Percentiles rank a stretch among this genome's conserved stretches.
These are phyloP conservation scores for Cutaneotrichosporon cutaneum DNA, from an alignment of 1,284 basidiomycete species.

Conservation along the genomic window DNA sequence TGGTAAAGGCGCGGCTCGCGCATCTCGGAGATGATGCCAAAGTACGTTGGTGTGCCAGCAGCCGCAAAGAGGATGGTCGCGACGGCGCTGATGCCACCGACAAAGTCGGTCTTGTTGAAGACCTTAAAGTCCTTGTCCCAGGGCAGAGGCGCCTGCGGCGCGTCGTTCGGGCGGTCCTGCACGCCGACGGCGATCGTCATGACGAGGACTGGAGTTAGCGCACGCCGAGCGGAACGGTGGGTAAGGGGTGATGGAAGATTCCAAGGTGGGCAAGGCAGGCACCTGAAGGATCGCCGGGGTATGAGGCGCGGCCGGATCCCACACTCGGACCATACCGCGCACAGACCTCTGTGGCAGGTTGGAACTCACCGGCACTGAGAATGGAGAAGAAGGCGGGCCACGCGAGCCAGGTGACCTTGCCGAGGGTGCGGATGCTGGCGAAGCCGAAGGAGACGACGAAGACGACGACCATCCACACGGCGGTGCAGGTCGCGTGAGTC, in stretches of 20 bases:
- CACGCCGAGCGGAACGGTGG: too few relatives aligned
- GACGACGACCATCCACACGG: slow-evolving; percentile 45
- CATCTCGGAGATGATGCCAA: slow-evolving; percentile 37
- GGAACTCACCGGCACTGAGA: slow-evolving; percentile 32
- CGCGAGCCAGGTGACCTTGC: slow-evolving; percentile 48
- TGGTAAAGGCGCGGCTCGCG: slow-evolving; percentile 35
- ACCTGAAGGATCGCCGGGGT: not conserved
- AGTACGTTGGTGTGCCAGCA: slow-evolving; percentile 31
- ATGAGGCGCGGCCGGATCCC: slow-evolving; percentile 1
- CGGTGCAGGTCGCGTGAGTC: slow-evolving; percentile 47
- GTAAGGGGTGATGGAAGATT: slow-evolving; percentile 13
- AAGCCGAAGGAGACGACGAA: slow-evolving; percentile 37
- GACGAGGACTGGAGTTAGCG: slow-evolving; percentile 35
- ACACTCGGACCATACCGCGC: not conserved
- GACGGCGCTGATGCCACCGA: slow-evolving; percentile 46
- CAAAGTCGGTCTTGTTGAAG: slow-evolving; percentile 36
- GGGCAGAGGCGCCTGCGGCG: slow-evolving; percentile 23
- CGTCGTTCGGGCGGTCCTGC: slow-evolving; percentile 44
- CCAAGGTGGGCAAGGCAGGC: not conserved
- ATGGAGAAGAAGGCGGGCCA: slow-evolving; percentile 44
- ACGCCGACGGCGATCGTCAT: slow-evolving; percentile 51
- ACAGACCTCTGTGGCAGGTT: not conserved
- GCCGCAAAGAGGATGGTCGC: slow-evolving; percentile 46
- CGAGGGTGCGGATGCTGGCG: slow-evolving; percentile 46
- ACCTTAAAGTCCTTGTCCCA: slow-evolving; percentile 37